These are phyloP conservation scores for Plantago major DNA, from an alignment of 257 asterid genomes.

Conservation along the genomic window DNA sequence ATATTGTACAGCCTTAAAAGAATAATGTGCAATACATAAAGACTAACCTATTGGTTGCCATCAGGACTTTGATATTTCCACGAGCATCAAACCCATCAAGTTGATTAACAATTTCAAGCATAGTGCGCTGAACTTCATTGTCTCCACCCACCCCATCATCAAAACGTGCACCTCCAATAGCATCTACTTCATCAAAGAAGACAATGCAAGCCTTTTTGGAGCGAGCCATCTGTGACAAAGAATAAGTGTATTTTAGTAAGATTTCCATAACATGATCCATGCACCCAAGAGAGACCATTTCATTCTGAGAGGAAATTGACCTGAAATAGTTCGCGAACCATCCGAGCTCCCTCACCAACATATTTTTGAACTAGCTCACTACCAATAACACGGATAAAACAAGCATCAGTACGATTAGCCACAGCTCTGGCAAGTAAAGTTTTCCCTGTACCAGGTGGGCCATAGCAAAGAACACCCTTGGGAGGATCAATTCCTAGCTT, in stretches of 20 bases:
- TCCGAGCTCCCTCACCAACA: slow-evolving; percentile 99
- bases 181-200: slow-evolving; percentile 94
- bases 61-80: slow-evolving; percentile 92
- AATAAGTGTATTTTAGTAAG: slow-evolving; percentile 5
- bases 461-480: slow-evolving; percentile 95
- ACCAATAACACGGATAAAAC: slow-evolving; percentile 95
- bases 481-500: slow-evolving; percentile 99
- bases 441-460: slow-evolving; percentile 99
- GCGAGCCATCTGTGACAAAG: slow-evolving; percentile 82
- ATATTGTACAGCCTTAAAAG: too few relatives aligned
- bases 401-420: slow-evolving; percentile 97
- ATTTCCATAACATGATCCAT: background rate
- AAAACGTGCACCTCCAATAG: slow-evolving; percentile 97
- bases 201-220: slow-evolving; percentile 98
- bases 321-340: slow-evolving; percentile 99
- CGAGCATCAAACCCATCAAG: slow-evolving; percentile 99
- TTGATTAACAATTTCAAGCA: slow-evolving; percentile 98
- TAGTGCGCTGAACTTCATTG: slow-evolving; percentile 97
- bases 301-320: slow-evolving; percentile 25
- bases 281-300: background rate
- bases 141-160: slow-evolving; percentile 99
- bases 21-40: background rate
- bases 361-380: slow-evolving; percentile 97
- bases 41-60: slow-evolving; percentile 91
- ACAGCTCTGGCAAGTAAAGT: slow-evolving; percentile 95